These are phyloP conservation scores for Claviceps humidiphila DNA, from an alignment of 2,329 filamentous ascomycete genomes.

Conservation along the genomic window DNA sequence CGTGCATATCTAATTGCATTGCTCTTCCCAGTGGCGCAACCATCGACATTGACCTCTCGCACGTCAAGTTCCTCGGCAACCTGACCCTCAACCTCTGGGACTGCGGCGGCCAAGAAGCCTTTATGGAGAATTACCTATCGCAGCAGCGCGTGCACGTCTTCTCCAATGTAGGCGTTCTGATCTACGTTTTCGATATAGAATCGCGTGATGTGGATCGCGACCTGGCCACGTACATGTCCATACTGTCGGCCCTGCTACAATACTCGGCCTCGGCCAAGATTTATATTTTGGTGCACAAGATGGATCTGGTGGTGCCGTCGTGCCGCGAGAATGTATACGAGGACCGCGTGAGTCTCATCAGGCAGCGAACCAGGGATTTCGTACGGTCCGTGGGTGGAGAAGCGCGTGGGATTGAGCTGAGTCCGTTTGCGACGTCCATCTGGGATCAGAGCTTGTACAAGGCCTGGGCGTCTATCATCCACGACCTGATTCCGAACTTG, in stretches of 20 bases:
- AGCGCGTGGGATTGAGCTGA: constrained; percentile 45
- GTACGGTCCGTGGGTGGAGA: constrained; percentile 23
- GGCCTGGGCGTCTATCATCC: constrained; percentile 96
- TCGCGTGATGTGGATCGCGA: constrained; percentile 89
- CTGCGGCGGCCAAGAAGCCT: constrained; percentile 95
- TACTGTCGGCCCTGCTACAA: constrained; percentile 78
- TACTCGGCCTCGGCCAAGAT: constrained; percentile 71
- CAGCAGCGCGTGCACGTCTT: constrained; percentile 95
- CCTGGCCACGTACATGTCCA: constrained; percentile 79
- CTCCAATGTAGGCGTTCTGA: constrained; percentile 87
- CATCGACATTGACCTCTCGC: constrained; percentile 95
- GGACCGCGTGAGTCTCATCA: constrained; percentile 65
- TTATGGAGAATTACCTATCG: constrained; percentile 96
- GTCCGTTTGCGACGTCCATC: constrained; percentile 89
- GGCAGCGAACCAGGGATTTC: constrained; percentile 53
- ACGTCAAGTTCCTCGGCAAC: constrained; percentile 98
- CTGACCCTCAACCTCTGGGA: constrained; percentile 97
- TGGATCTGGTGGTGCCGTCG: constrained; percentile 81
- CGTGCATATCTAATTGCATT: background rate
- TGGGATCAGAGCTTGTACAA: constrained; percentile 98
- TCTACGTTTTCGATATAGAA: constrained; percentile 99
- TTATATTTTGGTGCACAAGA: constrained; percentile 96
- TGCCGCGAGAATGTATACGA: constrained; percentile 73
- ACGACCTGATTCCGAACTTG: constrained; percentile 92
- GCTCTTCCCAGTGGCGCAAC: constrained; percentile 55